These are phyloP conservation scores for Coniochaeta sp. DNA, from an alignment of 2,329 filamentous ascomycete species.

Conservation along the genomic window DNA sequence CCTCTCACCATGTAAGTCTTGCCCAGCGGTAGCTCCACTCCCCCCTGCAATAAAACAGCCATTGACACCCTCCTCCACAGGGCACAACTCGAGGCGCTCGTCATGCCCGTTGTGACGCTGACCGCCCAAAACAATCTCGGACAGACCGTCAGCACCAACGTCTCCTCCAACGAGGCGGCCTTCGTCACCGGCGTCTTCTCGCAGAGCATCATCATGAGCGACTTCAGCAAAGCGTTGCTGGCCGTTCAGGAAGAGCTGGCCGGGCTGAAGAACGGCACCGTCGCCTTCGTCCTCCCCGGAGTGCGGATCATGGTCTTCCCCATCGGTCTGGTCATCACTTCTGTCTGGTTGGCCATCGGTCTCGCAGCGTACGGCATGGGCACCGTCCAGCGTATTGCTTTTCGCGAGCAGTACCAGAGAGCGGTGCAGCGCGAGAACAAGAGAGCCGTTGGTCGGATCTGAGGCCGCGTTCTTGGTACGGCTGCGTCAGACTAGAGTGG, in stretches of 20 bases:
- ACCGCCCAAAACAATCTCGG: conserved; percentile 47
- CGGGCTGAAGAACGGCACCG: conserved; percentile 40
- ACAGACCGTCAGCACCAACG: conserved; percentile 49
- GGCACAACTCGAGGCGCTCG: conserved; percentile 51
- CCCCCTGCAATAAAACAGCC: not conserved
- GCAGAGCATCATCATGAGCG: conserved; percentile 44
- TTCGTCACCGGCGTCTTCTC: conserved; percentile 69
- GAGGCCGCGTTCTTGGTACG: not conserved
- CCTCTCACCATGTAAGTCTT: conserved; percentile 55
- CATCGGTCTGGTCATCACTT: conserved; percentile 59
- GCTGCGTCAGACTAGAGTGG: not conserved
- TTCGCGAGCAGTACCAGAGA: conserved; percentile 55
- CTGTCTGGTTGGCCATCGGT: conserved; percentile 53
- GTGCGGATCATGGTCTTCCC: conserved; percentile 63
- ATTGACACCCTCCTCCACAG: conserved; percentile 22
- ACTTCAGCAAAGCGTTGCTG: conserved; percentile 37
- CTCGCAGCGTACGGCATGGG: conserved; percentile 53
- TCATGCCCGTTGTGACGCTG: conserved; percentile 63
- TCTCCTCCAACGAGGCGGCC: conserved; percentile 62
- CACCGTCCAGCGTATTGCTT: conserved; percentile 59
- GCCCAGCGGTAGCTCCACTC: not conserved
- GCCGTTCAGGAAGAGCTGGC: conserved; percentile 40
- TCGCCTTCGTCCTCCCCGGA: conserved; percentile 64
- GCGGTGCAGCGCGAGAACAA: conserved; percentile 36
- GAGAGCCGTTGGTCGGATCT: conserved; percentile 20